These are phyloP conservation scores for Geum urbanum DNA, from an alignment of 306 rosid genomes.

Conservation along the genomic window DNA sequence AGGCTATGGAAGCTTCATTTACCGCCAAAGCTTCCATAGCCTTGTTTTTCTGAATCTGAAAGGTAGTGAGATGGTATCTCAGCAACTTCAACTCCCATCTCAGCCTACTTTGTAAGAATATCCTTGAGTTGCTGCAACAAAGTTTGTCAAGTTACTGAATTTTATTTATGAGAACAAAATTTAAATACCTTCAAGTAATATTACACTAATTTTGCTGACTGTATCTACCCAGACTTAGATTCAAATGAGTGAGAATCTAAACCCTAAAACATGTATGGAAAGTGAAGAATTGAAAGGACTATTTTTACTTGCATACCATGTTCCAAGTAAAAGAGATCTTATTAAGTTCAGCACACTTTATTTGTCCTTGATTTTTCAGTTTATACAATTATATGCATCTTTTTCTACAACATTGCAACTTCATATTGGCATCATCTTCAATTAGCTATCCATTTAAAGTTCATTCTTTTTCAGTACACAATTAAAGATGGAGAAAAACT, in stretches of 20 bases:
- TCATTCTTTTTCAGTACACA: conserved; percentile 1
- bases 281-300: background rate
- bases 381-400: background rate
- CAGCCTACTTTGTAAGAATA: conserved; percentile 84
- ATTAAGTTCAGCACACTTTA: background rate
- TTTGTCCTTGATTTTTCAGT: background rate
- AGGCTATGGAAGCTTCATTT: no score
- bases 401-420: background rate
- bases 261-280: conserved; percentile 10
- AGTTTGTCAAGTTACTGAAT: background rate
- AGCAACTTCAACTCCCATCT: conserved; percentile 90
- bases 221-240: background rate
- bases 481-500: background rate
- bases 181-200: background rate
- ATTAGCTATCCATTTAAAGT: conserved; percentile 8
- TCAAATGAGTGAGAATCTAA: background rate
- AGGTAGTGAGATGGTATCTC: conserved; percentile 77
- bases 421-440: background rate
- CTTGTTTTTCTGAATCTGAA: conserved; percentile 39
- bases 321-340: background rate
- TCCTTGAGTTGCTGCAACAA: conserved; percentile 69
- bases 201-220: no score
- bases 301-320: background rate
- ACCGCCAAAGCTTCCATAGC: conserved; percentile 5
- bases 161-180: background rate